Evolutionary conservation across 2,329 filamentous ascomycete genomes (phyloP), one percentile per base, ranked within the genome.

Genomic region (Aureobasidium vineae): DNA sequence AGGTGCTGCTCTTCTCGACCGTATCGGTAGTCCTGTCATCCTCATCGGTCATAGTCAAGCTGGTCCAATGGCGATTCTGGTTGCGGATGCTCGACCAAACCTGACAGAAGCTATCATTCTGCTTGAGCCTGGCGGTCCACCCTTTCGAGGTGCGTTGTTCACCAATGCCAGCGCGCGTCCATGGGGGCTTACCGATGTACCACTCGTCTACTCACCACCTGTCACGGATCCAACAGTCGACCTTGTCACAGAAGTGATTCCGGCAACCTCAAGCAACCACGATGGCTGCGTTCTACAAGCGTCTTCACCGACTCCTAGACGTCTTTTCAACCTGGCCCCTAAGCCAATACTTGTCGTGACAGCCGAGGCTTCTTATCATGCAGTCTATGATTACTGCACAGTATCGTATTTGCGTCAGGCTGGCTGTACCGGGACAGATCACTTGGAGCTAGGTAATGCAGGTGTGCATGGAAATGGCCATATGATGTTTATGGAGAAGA

Each of bases 381-480:
- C 77, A 2, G 73, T 76, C 11, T 87, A 83, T 68, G 86, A 88
- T 69, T 81, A 83, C 73, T 85, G 83, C 41, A 85, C 82, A 0
- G 79, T 82, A 1, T 68, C 73, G 15, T 87, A 82, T 71, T 71
- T 88, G 71, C 70, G 73, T 63, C 85, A 88, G 71, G 83, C 81
- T 1, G 84, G 85, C 0, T 78, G 82, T 1, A 67, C 70, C 0
- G 3, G 23, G 11, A 77, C 79, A 1, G 76, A 82, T 2, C 80
- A 79, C 74, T 69, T 84, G 41, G 74, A 78, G 59, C 75, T 87
- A 52, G 78, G 75, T 0, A 73, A 81, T 0, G 66, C 75, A 1
- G 78, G 78, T 0, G 79, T 86, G 1, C 71, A 74, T 26, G 85
- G 85, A 0, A 87, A 87, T 67, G 84, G 83, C 0, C 84, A 86